phyloP scores from a whole-genome alignment of 2,329 filamentous ascomycete species.

The Ophiocordyceps camponoti-floridani region DNA sequence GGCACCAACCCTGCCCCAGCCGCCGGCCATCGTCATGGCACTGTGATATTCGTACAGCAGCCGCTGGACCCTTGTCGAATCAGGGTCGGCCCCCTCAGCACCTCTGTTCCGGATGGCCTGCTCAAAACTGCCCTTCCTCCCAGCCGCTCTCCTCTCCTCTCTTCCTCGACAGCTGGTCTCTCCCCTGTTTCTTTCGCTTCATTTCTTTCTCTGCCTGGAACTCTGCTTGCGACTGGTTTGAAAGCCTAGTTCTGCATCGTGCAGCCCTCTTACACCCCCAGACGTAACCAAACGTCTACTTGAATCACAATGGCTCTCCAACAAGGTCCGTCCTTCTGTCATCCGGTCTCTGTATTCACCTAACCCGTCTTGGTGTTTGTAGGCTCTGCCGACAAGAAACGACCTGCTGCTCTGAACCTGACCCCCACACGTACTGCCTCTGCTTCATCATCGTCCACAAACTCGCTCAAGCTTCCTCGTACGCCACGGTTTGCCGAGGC shows the following conservation, averaged over 20 bases:
- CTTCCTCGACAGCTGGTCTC: slow-evolving; percentile 37
- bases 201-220: slow-evolving; percentile 16
- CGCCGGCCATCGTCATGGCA: neutral
- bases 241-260: slow-evolving; percentile 1
- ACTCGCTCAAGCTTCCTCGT: slow-evolving; percentile 47
- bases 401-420: slow-evolving; percentile 37
- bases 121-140: slow-evolving; percentile 25
- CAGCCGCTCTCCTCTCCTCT: slow-evolving; percentile 7
- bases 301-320: slow-evolving; percentile 13
- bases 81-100: neutral
- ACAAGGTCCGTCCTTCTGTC: slow-evolving; percentile 17
- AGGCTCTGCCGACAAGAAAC: slow-evolving; percentile 33
- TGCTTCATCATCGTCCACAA: slow-evolving; percentile 31
- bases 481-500: slow-evolving; percentile 69
- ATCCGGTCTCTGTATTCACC: neutral
- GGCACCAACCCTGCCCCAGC: neutral
- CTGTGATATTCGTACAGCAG: neutral
- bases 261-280: neutral
- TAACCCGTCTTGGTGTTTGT: neutral
- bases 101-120: slow-evolving; percentile 9
- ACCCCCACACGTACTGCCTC: slow-evolving; percentile 28
- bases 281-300: neutral
- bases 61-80: neutral
- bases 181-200: slow-evolving; percentile 16
- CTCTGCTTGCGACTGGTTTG: slow-evolving; percentile 5